phyloP scores from a whole-genome alignment of 148 eudicot species.

The Salicornia ramosissima region DNA sequence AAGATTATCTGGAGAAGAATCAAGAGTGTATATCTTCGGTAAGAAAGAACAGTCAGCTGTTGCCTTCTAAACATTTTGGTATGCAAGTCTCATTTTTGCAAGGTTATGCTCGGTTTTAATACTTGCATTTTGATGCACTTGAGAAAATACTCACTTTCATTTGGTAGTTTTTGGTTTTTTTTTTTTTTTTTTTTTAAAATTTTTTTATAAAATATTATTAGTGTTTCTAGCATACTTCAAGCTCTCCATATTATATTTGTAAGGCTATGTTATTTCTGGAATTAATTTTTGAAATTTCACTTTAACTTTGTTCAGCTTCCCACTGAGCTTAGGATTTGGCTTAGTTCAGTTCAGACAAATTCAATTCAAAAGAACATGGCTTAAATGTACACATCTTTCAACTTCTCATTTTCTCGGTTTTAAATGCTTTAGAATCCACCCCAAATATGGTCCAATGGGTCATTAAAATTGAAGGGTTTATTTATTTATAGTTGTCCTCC shows the following conservation, averaged over 20 bases:
- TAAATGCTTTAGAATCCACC: not conserved
- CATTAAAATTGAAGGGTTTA: too few relatives aligned
- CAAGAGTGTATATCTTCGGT: constrained; percentile 28
- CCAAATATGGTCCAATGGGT: too few relatives aligned
- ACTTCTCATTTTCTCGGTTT: not conserved
- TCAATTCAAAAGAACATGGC: too few relatives aligned
- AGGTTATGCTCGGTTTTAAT: not conserved
- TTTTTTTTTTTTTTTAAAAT: too few relatives aligned
- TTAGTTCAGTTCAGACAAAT: too few relatives aligned
- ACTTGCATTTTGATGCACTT: not conserved
- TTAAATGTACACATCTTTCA: not conserved
- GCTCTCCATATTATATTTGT: not conserved
- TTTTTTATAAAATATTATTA: not conserved
- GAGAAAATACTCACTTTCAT: not conserved
- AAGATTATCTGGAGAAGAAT: constrained; percentile 18
- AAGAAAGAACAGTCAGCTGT: constrained; percentile 6
- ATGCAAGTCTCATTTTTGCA: constrained; percentile 10
- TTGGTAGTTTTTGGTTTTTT: not conserved
- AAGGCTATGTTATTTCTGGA: not conserved
- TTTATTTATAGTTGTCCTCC: too few relatives aligned
- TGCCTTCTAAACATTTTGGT: constrained; percentile 21
- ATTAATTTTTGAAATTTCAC: too few relatives aligned
- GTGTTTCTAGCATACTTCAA: not conserved
- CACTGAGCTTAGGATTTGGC: too few relatives aligned
- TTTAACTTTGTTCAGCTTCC: too few relatives aligned